phyloP scores from a whole-genome alignment of 2,329 filamentous ascomycete genomes.

The Orbilia brochopaga region DNA sequence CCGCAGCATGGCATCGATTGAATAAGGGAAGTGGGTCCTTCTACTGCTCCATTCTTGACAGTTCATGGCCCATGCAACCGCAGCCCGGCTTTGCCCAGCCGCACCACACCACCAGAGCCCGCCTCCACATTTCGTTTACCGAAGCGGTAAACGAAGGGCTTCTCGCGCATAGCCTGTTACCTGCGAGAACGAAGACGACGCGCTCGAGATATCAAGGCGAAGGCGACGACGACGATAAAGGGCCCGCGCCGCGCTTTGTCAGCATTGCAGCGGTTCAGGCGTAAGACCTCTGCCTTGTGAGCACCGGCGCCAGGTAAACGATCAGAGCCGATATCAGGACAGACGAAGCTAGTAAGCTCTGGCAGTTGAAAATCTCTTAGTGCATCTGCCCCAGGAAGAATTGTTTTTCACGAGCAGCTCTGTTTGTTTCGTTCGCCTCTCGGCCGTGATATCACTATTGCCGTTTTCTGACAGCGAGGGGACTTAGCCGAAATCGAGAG shows the following conservation, averaged over 20 bases:
- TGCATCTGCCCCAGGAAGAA: slow-evolving; percentile 27
- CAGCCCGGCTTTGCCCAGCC: slow-evolving; percentile 16
- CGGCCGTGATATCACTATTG: slow-evolving; percentile 27
- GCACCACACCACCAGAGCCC: slow-evolving; percentile 24
- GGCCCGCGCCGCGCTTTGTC: slow-evolving; percentile 25
- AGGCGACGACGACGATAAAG: slow-evolving; percentile 36
- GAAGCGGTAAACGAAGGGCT: slow-evolving; percentile 45
- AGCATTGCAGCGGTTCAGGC: slow-evolving; percentile 16
- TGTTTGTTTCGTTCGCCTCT: slow-evolving; percentile 18
- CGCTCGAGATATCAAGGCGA: too few relatives aligned
- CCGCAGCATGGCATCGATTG: slow-evolving; percentile 21
- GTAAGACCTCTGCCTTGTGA: slow-evolving; percentile 46
- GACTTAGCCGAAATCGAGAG: slow-evolving; percentile 19
- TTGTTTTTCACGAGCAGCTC: slow-evolving; percentile 32
- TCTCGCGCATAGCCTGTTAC: slow-evolving; percentile 43
- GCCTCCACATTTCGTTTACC: slow-evolving; percentile 42
- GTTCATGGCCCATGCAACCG: slow-evolving; percentile 26
- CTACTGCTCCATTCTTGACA: slow-evolving; percentile 11
- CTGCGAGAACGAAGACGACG: too few relatives aligned
- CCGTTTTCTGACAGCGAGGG: slow-evolving; percentile 5
- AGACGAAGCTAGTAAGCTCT: neutral
- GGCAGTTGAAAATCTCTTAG: too few relatives aligned
- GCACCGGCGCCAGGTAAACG: neutral
- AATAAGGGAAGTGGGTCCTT: slow-evolving; percentile 49
- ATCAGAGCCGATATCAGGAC: neutral